phyloP scores from a whole-genome alignment of 202 grass and related monocot genomes.

The Setaria viridis region DNA sequence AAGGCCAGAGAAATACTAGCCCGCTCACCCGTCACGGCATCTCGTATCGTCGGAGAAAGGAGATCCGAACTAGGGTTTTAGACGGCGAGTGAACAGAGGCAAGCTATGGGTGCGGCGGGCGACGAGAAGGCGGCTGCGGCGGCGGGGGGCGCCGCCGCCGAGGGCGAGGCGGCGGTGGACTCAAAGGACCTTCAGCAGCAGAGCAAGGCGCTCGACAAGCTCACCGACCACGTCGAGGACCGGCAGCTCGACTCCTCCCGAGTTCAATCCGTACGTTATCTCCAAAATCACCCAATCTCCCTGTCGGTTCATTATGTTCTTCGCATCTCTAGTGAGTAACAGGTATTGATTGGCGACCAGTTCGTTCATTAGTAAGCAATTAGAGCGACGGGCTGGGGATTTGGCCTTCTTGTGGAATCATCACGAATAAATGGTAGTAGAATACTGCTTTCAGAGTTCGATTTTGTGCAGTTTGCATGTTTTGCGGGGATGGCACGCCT shows the following conservation, averaged over 20 bases:
- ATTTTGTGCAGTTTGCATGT: not conserved
- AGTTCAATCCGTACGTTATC: conserved; percentile 68
- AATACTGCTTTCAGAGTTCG: not conserved
- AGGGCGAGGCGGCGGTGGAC: conserved; percentile 47
- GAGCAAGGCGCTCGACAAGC: conserved; percentile 99
- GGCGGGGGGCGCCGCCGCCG: conserved; percentile 4
- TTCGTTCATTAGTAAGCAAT: conserved; percentile 5
- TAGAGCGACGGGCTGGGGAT: not conserved
- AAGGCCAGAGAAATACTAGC: not conserved
- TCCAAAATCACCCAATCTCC: not conserved
- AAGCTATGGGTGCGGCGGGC: conserved; percentile 52
- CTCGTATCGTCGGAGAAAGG: not conserved
- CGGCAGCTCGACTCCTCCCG: conserved; percentile 98
- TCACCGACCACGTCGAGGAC: conserved; percentile 95
- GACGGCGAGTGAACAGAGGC: not conserved
- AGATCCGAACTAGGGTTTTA: conserved; percentile 60
- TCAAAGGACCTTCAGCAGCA: conserved; percentile 98
- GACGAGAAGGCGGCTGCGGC: conserved; percentile 53
- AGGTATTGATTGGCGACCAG: not conserved
- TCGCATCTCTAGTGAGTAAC: not conserved
- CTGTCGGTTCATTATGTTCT: not conserved
- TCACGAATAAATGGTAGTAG: not conserved
- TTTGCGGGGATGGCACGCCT: not conserved
- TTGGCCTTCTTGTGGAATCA: conserved; percentile 16
- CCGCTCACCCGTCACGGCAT: not conserved